Conservation (phyloP, 192 early-diverging fungal genomes). For the Entomortierella beljakovae region DNA sequence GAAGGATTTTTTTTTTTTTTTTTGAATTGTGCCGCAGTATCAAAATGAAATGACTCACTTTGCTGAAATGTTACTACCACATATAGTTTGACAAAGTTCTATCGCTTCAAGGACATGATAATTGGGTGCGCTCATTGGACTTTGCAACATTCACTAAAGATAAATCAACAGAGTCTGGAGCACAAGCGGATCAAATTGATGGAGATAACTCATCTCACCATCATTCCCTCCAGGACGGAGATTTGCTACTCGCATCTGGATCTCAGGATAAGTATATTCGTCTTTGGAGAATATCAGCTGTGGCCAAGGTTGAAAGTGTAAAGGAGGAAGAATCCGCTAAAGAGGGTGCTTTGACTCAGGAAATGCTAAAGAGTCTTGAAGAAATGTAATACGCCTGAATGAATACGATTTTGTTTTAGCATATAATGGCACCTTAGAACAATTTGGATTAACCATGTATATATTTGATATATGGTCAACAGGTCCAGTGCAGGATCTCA, state of each 20-base stretch:
- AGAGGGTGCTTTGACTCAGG: constrained; percentile 50
- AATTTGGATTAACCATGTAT: not conserved
- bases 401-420: not conserved
- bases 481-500: constrained; percentile 68
- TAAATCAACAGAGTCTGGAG: constrained; percentile 7
- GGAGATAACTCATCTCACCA: constrained; percentile 16
- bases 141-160: constrained; percentile 71
- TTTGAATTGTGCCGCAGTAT: not conserved
- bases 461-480: not conserved
- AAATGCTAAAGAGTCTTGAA: constrained; percentile 56
- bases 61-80: not conserved
- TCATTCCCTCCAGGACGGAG: constrained; percentile 74
- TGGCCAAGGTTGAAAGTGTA: constrained; percentile 2
- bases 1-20: constrained; percentile 22
- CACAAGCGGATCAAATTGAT: not conserved
- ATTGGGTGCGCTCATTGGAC: constrained; percentile 90
- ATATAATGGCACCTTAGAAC: constrained; percentile 4
- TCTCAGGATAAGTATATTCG: constrained; percentile 95
- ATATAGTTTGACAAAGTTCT: constrained; percentile 71
- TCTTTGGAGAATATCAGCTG: constrained; percentile 82
- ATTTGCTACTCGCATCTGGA: constrained; percentile 88
- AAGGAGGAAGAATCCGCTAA: constrained; percentile 10
- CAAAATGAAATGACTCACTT: not conserved
- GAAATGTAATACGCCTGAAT: constrained; percentile 25
- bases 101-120: constrained; percentile 88